These are phyloP conservation scores for Trichosporon asahii DNA, from an alignment of 1,284 basidiomycete genomes.

Conservation along the genomic window DNA sequence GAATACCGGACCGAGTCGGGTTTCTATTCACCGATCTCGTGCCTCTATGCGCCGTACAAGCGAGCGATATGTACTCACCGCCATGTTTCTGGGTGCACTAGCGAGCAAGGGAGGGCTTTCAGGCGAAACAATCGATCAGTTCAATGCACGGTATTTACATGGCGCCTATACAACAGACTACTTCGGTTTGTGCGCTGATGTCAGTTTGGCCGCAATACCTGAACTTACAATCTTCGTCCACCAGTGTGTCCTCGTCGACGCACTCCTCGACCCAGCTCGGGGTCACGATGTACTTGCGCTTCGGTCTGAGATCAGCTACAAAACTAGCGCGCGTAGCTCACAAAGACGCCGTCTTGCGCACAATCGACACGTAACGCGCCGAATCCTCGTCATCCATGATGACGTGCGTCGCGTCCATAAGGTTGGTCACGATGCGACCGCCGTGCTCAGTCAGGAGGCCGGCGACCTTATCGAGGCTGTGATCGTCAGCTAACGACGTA, in stretches of 20 bases:
- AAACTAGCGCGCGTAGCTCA: slow-evolving; percentile 45
- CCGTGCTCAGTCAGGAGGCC: slow-evolving; percentile 64
- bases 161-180: slow-evolving; percentile 1
- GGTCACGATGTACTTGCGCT: slow-evolving; percentile 70
- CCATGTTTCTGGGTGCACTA: too few relatives aligned
- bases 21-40: not conserved
- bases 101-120: too few relatives aligned
- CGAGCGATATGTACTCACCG: too few relatives aligned
- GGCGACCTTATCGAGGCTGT: slow-evolving; percentile 61
- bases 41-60: too few relatives aligned
- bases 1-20: not conserved
- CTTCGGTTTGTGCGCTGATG: slow-evolving; percentile 19
- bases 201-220: not conserved
- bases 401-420: slow-evolving; percentile 75
- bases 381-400: slow-evolving; percentile 61
- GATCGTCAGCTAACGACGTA: not conserved
- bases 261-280: slow-evolving; percentile 72
- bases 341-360: slow-evolving; percentile 67
- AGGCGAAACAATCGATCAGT: too few relatives aligned
- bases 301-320: slow-evolving; percentile 58
- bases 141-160: not conserved
- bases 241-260: slow-evolving; percentile 70
- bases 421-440: slow-evolving; percentile 61
- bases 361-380: slow-evolving; percentile 63
- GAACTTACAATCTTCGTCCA: slow-evolving; percentile 63